Evolutionary conservation across 2,329 filamentous ascomycete genomes (phyloP), one percentile per base, ranked within the genome.

Genomic region (Fusarium xylarioides): DNA sequence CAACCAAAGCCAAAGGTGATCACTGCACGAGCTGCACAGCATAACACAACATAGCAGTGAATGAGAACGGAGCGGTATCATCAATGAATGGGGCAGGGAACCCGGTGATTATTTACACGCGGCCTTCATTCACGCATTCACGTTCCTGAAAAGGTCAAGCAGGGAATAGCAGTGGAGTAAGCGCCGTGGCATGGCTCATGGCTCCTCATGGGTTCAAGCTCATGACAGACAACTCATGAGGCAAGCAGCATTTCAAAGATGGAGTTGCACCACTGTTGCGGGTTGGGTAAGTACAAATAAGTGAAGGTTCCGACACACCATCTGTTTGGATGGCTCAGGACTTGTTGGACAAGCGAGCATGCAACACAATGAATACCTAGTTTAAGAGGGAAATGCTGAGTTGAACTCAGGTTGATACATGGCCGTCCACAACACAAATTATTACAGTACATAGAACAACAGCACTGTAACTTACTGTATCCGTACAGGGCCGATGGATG

Each of bases 81-180:
- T 72, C 59, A 67, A 59, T 38, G 43, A 49, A 70, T 38, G 28
- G 42, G 66, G 70, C 43, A 66, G 43, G 52, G 21, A 60, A 56
- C 65, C 66, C 47, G 63, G 70, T 56, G 70, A 63, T 63, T 73
- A 66, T 34, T 66, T 58, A 70, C 64, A 64, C 54, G 66, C 70
- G 62, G 70, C 70, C 70, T 71, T 72, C 64, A 58, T 52, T 67
- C 68, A 64, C 62, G 44, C 69, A 68, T 69, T 74, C 66, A 71
- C 64, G 72, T 77, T 76, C 72, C 76, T 76, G 66, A 73, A 76
- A 60, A 56, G 67, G 69, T 23, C 62, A 76, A 77, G 76, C 76
- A 75, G 74, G 74, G 68, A 76, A 70, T 71, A 57, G 34, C 35
- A 61, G 72, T 77, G 76, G 76, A 61, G 66, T 67, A 65, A 64